Conservation (phyloP, 495 filamentous ascomycete species). For the Tuber indicum region DNA sequence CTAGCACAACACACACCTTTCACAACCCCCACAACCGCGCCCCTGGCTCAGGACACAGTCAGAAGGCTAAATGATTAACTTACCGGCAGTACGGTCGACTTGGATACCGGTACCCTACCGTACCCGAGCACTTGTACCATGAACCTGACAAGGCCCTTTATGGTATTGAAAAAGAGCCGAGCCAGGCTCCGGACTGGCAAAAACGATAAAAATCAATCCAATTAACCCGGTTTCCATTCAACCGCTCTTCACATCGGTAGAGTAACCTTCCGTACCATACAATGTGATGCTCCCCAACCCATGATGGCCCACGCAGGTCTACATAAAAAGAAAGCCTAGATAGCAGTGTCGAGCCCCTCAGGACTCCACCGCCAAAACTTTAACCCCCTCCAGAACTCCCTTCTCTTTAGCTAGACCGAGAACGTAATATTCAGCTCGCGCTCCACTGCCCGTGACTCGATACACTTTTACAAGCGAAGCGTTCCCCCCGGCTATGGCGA, state of each 20-base stretch:
- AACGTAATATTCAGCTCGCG: constrained; percentile 56
- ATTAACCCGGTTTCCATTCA: neutral
- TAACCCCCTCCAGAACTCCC: constrained; percentile 55
- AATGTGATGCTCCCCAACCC: neutral
- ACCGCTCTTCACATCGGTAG: neutral
- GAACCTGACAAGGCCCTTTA: neutral
- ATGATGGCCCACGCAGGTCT: neutral
- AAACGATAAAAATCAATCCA: neutral
- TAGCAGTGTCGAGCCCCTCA: constrained; percentile 27
- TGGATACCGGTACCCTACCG: neutral
- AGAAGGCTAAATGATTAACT: neutral
- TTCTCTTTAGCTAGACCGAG: constrained; percentile 50
- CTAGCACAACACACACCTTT: neutral
- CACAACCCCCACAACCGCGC: neutral
- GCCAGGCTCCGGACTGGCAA: neutral
- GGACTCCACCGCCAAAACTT: constrained; percentile 55
- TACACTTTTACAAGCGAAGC: constrained; percentile 53
- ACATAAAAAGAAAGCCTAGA: neutral
- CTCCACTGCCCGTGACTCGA: constrained; percentile 49
- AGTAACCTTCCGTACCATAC: neutral
- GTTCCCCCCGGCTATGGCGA: constrained; percentile 41
- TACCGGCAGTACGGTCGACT: no score
- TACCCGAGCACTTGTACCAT: neutral
- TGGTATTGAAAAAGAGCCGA: neutral
- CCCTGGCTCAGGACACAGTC: neutral